These are phyloP conservation scores for Chytriomyces confervae DNA, from an alignment of 192 early-diverging fungal species.

Conservation along the genomic window DNA sequence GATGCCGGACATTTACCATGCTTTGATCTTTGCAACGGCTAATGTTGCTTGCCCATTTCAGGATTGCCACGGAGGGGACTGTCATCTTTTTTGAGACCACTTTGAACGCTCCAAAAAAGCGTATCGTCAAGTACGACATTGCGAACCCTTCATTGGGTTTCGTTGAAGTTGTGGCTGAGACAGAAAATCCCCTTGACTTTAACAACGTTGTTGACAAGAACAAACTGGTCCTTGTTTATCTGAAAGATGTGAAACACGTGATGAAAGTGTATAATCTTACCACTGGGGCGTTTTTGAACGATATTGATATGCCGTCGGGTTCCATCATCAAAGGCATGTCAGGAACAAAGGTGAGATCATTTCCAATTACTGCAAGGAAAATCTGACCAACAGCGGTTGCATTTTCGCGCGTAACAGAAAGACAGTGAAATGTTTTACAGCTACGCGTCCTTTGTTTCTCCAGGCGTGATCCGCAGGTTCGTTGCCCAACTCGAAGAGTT, in stretches of 20 bases:
- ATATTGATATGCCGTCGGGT: slow-evolving; percentile 59
- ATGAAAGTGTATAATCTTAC: slow-evolving; percentile 48
- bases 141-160: slow-evolving; percentile 50
- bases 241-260: slow-evolving; percentile 67
- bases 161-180: slow-evolving; percentile 62
- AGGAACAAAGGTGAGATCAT: slow-evolving; percentile 24
- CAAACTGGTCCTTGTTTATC: slow-evolving; percentile 63
- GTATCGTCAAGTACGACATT: slow-evolving; percentile 69
- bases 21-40: too few species aligned
- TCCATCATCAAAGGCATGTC: slow-evolving; percentile 42
- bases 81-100: slow-evolving; percentile 69
- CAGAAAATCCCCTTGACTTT: slow-evolving; percentile 50
- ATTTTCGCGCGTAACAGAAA: slow-evolving; percentile 6
- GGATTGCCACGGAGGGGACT: slow-evolving; percentile 55
- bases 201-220: slow-evolving; percentile 51
- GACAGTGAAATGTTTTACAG: slow-evolving; percentile 62
- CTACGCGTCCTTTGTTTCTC: slow-evolving; percentile 60
- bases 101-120: slow-evolving; percentile 62
- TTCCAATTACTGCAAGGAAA: background rate
- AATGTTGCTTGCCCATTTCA: background rate
- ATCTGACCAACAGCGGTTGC: background rate
- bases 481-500: too few species aligned
- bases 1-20: background rate
- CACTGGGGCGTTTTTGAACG: slow-evolving; percentile 46
- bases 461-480: slow-evolving; percentile 65